Percentiles rank a stretch among this genome's conserved stretches.
Conservation (phyloP, 306 rosid species). For the Trifolium fragiferum region DNA sequence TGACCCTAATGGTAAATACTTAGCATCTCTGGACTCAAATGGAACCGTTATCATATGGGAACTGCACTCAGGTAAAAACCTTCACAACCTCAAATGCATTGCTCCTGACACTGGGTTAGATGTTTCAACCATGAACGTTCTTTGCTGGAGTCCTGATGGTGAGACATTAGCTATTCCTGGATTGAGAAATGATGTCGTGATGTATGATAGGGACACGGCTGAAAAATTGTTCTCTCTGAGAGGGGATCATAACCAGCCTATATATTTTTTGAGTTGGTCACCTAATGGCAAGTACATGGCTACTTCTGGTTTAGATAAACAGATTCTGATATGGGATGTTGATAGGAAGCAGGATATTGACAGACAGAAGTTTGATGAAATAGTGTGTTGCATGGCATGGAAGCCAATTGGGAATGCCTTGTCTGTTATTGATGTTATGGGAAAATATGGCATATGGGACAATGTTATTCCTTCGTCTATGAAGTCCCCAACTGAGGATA, state of each 20-base stretch:
- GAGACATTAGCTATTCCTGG: constrained; percentile 84
- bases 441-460: constrained; percentile 94
- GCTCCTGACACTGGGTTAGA: constrained; percentile 80
- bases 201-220: constrained; percentile 94
- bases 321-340: constrained; percentile 94
- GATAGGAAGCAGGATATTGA: constrained; percentile 83
- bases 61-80: constrained; percentile 68
- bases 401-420: constrained; percentile 82
- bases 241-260: constrained; percentile 79
- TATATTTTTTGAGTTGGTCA: constrained; percentile 93
- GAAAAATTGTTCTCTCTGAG: constrained; percentile 80
- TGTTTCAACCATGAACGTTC: constrained; percentile 66
- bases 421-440: constrained; percentile 83
- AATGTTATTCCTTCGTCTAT: constrained; percentile 87
- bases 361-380: constrained; percentile 87
- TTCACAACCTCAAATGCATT: constrained; percentile 78
- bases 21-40: constrained; percentile 82
- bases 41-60: constrained; percentile 90
- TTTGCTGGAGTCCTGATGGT: constrained; percentile 98
- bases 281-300: constrained; percentile 96
- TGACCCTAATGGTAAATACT: constrained; percentile 87
- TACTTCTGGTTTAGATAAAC: constrained; percentile 83
- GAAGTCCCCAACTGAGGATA: constrained; percentile 91
- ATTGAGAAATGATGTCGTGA: constrained; percentile 81
- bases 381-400: constrained; percentile 86